Evolutionary conservation across 192 early-diverging fungal genomes (phyloP).

Genomic region (Gryganskiella cystojenkinii): DNA sequence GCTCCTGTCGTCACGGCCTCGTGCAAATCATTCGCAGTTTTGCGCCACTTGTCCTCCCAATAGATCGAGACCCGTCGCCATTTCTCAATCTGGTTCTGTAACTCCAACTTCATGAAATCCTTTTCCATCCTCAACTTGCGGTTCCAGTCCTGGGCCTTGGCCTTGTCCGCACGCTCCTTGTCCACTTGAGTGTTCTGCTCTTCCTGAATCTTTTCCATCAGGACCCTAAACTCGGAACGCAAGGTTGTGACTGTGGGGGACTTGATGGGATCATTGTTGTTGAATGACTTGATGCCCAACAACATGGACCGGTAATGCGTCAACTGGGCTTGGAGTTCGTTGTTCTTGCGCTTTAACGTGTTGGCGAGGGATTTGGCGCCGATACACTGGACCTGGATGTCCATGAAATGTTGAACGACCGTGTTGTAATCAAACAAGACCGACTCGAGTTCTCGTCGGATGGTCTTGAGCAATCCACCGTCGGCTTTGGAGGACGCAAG

Average conservation of each 20-base stretch:
- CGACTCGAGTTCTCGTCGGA: slow-evolving; percentile 46
- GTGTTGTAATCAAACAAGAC: slow-evolving; percentile 49
- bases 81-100: slow-evolving; percentile 51
- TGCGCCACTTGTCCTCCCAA: slow-evolving; percentile 52
- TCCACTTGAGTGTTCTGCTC: slow-evolving; percentile 36
- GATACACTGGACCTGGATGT: slow-evolving; percentile 43
- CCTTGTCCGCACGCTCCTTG: slow-evolving; percentile 22
- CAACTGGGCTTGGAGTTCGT: slow-evolving; percentile 33
- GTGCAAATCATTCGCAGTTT: slow-evolving; percentile 40
- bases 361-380: slow-evolving; percentile 41
- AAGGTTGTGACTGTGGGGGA: slow-evolving; percentile 40
- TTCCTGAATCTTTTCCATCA: slow-evolving; percentile 47
- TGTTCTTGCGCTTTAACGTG: slow-evolving; percentile 32
- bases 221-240: slow-evolving; percentile 32
- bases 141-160: slow-evolving; percentile 47
- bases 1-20: slow-evolving; percentile 26
- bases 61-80: slow-evolving; percentile 41
- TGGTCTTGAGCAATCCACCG: slow-evolving; percentile 38
- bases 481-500: slow-evolving; percentile 30
- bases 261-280: slow-evolving; percentile 52
- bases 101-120: slow-evolving; percentile 49
- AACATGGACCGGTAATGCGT: slow-evolving; percentile 38
- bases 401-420: slow-evolving; percentile 50
- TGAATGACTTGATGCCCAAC: slow-evolving; percentile 50
- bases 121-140: slow-evolving; percentile 45